Base-by-base conservation (phyloP, 768 basidiomycete species). In the Trametes punicea region DNA sequence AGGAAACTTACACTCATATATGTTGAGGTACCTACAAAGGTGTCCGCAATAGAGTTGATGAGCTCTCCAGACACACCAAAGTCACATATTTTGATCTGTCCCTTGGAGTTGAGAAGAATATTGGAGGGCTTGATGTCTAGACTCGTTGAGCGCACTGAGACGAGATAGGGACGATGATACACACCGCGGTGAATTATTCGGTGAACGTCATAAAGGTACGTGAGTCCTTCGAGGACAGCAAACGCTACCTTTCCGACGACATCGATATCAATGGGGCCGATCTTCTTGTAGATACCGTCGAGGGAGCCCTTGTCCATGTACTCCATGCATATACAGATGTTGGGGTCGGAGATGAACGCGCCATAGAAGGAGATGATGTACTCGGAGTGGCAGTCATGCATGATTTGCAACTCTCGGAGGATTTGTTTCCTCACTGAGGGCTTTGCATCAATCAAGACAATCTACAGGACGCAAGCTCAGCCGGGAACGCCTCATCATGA, bases 301-400 rank as follows among this genome's bases (percentile, higher is more conserved):
- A 97, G 78, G 8, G 87, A 93, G 59, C 93, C 90, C 70, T 92
- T 94, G 79, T 96, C 89, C 90, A 89, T 89, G 71, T 73, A 90
- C 70, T 99, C 97, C 88, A 99, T 98, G 74, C 94, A 98, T 49
- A 98, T 96, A 72, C 97, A 97, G 68, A 99, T 96, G 67, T 98
- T 98, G 11, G 96, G 96, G 71, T 99, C 97, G 2, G 90, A 85
- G 29, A 98, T 78, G 74, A 93, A 99, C 49, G 97, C 97, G 59
- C 97, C 97, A 69, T 88, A 95, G 76, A 98, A 99, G 0, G 91
- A 94, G 65, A 99, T 90, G 69, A 99, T 99, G 71, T 93, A 91
- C 51, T 81, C 82, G 6, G 92, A 95, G 62, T 88, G 80, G 73
- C 96, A 98, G 72, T 97, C 90, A 71, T 98, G 93, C 96, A 98